phyloP scores from a whole-genome alignment of 768 basidiomycete genomes.

The Sarcodon aspratus region DNA sequence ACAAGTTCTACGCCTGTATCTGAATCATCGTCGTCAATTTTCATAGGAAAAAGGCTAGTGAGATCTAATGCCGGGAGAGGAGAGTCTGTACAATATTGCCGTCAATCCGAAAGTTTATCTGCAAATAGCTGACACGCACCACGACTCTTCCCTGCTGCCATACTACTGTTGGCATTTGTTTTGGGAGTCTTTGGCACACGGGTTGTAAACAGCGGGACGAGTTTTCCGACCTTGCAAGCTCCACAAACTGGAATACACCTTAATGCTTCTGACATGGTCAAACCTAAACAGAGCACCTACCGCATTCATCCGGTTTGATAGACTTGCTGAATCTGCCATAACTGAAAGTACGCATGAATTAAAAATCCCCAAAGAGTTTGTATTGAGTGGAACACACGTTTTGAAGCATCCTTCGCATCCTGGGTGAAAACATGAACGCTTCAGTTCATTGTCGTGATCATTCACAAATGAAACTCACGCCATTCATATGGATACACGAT shows the following conservation, averaged over 20 bases:
- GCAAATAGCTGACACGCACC: background rate
- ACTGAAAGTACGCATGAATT: conserved; percentile 20
- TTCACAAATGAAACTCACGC: conserved; percentile 33
- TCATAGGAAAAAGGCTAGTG: background rate
- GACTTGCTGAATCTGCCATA: conserved; percentile 71
- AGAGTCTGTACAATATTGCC: background rate
- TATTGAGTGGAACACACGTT: conserved; percentile 54
- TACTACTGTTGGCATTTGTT: conserved; percentile 26
- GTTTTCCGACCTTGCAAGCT: conserved; percentile 45
- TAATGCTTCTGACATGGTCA: background rate
- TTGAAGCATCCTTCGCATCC: conserved; percentile 4
- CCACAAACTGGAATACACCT: conserved; percentile 42
- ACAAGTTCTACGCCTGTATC: background rate
- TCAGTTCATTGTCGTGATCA: background rate
- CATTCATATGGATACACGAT: conserved; percentile 65
- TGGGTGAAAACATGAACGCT: background rate
- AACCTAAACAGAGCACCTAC: conserved; percentile 18
- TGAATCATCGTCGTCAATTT: background rate
- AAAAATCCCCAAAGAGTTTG: conserved; percentile 36
- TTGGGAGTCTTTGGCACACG: conserved; percentile 23
- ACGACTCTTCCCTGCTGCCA: conserved; percentile 33
- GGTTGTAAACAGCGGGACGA: conserved; percentile 44
- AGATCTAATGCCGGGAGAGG: background rate
- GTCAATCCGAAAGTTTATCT: background rate
- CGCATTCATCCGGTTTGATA: conserved; percentile 50